Base-by-base conservation (phyloP, 371 early-diverging fungal species). In the Syncephalastrum racemosum region DNA sequence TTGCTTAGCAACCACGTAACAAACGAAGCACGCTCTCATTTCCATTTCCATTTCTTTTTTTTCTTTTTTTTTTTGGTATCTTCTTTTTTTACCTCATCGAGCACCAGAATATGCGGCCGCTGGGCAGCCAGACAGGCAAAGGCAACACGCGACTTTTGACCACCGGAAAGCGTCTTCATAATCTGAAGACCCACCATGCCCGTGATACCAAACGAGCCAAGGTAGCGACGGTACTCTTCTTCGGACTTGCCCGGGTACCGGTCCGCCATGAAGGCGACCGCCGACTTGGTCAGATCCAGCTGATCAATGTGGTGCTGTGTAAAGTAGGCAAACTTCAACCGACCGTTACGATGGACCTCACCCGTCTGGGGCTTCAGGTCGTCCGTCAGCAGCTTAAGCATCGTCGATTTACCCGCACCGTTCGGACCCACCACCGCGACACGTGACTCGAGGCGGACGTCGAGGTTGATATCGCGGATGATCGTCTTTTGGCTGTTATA, bases 251-350 rank as follows among this genome's bases (percentile, higher is more conserved):
- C 98, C 6, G 99, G 98, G 79, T 80, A 98, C 60, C 77, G 83
- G 59, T 80, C 82, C 27, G 83, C 80, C 86, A 98, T 84, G 59
- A 92, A 95, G n/a, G 84, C 92, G 12, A 97, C 96, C 3, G 95
- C 88, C 10, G 87, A 84, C 54, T 83, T 78, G 46, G 78, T 86
- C 46, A 96, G 76, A 69, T 93, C 94, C 49, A 98, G 80, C 66
- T 96, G 96, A 72, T 98, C 99, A 39, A 96, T 94, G 68, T 95
- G 96, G 65, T 99, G 99, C 79, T 99, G 99, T 49, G 95, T 92
- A 78, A 99, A 99, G 68, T 93, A 90, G 24, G 94, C 98, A 52
- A 96, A 86, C 25, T 95, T 89, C 55, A 98, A 82, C 50, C 95
- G 90, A n/a, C 94, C 94, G 61, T 97, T 94, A 46, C 96, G 88